phyloP scores from a whole-genome alignment of 2,329 filamentous ascomycete genomes.

The Pseudocercospora pini-densiflorae region DNA sequence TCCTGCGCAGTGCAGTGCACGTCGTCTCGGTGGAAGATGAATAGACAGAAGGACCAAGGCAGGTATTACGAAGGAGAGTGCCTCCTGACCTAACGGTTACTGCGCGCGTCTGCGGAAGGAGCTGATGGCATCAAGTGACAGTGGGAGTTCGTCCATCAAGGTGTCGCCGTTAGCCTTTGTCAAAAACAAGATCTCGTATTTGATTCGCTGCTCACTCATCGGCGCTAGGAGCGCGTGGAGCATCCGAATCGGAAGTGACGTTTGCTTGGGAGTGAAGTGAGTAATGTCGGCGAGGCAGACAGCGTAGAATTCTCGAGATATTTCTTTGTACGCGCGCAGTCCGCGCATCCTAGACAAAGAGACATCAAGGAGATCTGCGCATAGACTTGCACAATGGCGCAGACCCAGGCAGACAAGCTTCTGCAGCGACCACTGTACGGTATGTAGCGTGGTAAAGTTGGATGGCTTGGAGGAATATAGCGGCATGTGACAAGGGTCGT shows the following conservation, averaged over 20 bases:
- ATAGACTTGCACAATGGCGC: constrained; percentile 32
- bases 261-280: background rate
- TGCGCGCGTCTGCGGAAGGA: background rate
- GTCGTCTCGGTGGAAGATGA: background rate
- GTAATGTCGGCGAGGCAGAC: background rate
- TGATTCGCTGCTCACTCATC: constrained; percentile 1
- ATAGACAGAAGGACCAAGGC: background rate
- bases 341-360: background rate
- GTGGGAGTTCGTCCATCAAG: constrained; percentile 1
- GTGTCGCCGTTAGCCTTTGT: constrained; percentile 4
- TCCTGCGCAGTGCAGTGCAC: background rate
- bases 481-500: constrained; percentile 6
- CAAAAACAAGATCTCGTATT: background rate
- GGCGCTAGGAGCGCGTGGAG: background rate
- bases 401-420: constrained; percentile 36
- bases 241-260: constrained; percentile 4
- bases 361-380: background rate
- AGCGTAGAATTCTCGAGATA: background rate
- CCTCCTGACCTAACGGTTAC: background rate
- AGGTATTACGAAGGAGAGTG: background rate
- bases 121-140: background rate
- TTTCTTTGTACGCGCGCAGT: background rate
- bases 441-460: constrained; percentile 32
- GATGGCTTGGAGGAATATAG: background rate
- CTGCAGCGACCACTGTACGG: constrained; percentile 57